Base-by-base conservation (phyloP, 106 monocot genomes). In the Phalaenopsis aphrodite region DNA sequence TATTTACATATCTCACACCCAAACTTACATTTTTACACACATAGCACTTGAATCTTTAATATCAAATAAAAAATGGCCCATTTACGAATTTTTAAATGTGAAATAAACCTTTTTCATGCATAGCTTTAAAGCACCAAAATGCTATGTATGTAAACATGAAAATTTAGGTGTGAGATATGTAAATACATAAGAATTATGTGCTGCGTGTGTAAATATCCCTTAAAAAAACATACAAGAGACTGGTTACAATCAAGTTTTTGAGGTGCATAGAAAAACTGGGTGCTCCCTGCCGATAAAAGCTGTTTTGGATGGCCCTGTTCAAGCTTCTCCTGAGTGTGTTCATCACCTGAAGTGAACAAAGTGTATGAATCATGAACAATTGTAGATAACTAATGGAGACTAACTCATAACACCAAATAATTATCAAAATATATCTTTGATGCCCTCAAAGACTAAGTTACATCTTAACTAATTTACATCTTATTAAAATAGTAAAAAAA, bases 221-320 rank as follows among this genome's bases (percentile, higher is more conserved):
- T 30, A 42, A 82, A 42, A 79, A 42, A 79, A 81, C 84, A 87
- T 92, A 95, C 95, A 85, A 88, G 41, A 75, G 94, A 82, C 69
- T 85, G 88, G 82, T 39, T 82, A 61, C 84, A 88, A 76, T 95
- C 91, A 19, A 84, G 6, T 77, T 86, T 90, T 41, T 73, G 80
- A 75, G 81, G 47, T 11, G 82, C 77, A 36, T 85, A 85, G 57
- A 78, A 57, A 56, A 79, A 71, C 76, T 90, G 92, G 61, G 90
- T 39, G 80, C 75, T 76, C 55, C 90, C 90, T 69, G 87, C 46
- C 2, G 87, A 84, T 65, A 87, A 56, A 56, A 39, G 67, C 23
- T 85, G 75, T 24, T 85, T 91, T 19, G 64, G 39, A 14, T 83
- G 79, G 79, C 65, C 84, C 41, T 90, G 85, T 17, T 55, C 76